These are phyloP conservation scores for Orbilia oligospora DNA, from an alignment of 2,329 filamentous ascomycete genomes.

Conservation along the genomic window DNA sequence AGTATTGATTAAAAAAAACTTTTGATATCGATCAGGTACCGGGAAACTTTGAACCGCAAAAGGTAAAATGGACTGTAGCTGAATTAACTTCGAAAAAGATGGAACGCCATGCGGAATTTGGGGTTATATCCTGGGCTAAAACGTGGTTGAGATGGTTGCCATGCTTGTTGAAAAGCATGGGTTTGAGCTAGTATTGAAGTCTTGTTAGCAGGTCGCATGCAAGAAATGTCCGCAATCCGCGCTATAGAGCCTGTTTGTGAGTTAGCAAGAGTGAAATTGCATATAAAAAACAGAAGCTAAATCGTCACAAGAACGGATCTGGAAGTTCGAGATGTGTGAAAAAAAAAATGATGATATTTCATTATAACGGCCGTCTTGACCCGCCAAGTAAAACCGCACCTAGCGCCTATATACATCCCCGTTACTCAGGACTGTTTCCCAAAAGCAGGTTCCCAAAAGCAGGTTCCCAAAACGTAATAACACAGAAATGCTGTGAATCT, in stretches of 20 bases:
- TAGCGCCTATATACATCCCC: conserved; percentile 61
- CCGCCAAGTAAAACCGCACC: conserved; percentile 52
- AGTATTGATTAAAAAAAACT: background rate
- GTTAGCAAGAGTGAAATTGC: conserved; percentile 31
- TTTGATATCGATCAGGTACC: conserved; percentile 24
- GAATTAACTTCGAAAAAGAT: conserved; percentile 13
- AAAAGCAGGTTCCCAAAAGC: conserved; percentile 34
- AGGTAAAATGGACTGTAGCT: background rate
- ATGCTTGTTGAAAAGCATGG: background rate
- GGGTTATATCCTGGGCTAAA: conserved; percentile 22
- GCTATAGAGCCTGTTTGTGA: conserved; percentile 32
- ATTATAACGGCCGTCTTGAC: conserved; percentile 41
- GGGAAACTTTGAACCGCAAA: conserved; percentile 14
- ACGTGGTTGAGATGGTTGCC: background rate
- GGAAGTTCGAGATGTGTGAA: background rate
- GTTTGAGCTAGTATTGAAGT: conserved; percentile 33
- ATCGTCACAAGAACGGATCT: conserved; percentile 11
- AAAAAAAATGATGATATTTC: conserved; percentile 32
- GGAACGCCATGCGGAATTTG: conserved; percentile 33
- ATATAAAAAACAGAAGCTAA: background rate
- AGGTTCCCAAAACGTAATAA: conserved; percentile 27
- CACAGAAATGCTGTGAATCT: conserved; percentile 37
- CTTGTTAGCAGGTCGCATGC: background rate
- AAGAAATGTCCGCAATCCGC: conserved; percentile 15
- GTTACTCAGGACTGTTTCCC: conserved; percentile 40